A percentile compares a stretch with the other conserved stretches of the same genome.
Evolutionary conservation across 495 filamentous ascomycete species (phyloP).

Genomic region (Hypoxylon trugodes): DNA sequence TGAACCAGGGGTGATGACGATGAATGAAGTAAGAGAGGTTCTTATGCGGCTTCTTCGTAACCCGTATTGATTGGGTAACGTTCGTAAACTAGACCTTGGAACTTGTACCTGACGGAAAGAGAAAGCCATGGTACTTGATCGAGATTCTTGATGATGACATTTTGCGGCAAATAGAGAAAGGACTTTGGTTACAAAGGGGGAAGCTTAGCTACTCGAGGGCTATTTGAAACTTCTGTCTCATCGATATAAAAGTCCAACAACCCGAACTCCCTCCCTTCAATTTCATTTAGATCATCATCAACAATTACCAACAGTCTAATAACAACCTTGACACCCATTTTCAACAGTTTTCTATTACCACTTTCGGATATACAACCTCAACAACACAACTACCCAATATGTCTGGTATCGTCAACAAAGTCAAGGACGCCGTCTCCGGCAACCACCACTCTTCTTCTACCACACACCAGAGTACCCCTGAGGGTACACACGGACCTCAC

Average conservation of each 20-base stretch:
- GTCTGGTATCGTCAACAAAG: slow-evolving; percentile 74
- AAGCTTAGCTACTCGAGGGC: slow-evolving; percentile 3
- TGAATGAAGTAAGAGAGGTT: slow-evolving; percentile 38
- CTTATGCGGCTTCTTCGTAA: slow-evolving; percentile 4
- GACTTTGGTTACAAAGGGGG: slow-evolving; percentile 5
- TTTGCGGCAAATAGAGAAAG: slow-evolving; percentile 17
- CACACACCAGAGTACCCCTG: slow-evolving; percentile 40
- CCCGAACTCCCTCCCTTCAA: neutral
- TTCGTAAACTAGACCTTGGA: slow-evolving; percentile 1
- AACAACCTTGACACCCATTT: slow-evolving; percentile 18
- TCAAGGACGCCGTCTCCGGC: slow-evolving; percentile 71
- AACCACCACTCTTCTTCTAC: slow-evolving; percentile 47
- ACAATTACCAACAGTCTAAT: slow-evolving; percentile 14
- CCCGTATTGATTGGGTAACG: slow-evolving; percentile 24
- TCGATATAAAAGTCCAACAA: slow-evolving; percentile 22
- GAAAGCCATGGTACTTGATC: slow-evolving; percentile 23
- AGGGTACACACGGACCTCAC: slow-evolving; percentile 57
- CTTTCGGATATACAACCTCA: neutral
- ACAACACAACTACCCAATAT: slow-evolving; percentile 55
- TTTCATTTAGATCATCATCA: neutral
- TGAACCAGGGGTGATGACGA: slow-evolving; percentile 37
- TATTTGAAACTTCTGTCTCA: neutral
- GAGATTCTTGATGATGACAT: slow-evolving; percentile 38
- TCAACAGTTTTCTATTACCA: neutral
- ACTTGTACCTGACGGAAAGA: slow-evolving; percentile 14